Conservation (phyloP, 1,284 basidiomycete species). For the Sanghuangporus baumii region DNA sequence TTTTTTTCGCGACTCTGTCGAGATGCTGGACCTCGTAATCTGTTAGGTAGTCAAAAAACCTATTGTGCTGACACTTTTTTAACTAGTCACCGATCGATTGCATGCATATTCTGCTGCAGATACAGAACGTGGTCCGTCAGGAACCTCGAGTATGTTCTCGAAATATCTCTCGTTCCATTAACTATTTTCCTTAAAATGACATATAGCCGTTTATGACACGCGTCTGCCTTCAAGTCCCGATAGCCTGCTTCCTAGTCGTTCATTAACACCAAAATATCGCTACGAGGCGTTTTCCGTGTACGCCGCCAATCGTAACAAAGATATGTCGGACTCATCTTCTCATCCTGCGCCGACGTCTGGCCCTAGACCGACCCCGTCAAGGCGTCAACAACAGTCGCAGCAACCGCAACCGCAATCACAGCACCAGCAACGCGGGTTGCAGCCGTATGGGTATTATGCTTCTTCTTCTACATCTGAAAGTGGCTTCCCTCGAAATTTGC, state of each 20-base stretch:
- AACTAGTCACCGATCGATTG: neutral
- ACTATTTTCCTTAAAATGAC: constrained; percentile 12
- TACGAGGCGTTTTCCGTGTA: neutral
- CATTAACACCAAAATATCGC: constrained; percentile 4
- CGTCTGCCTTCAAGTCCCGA: neutral
- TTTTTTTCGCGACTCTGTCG: constrained; percentile 13
- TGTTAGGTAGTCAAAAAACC: neutral
- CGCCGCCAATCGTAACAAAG: neutral
- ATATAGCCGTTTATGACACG: constrained; percentile 10
- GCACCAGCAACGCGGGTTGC: neutral
- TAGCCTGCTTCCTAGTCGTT: neutral
- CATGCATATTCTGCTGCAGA: neutral
- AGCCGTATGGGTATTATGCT: constrained; percentile 2
- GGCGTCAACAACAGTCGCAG: neutral
- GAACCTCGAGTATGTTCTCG: constrained; percentile 3
- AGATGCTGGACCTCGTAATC: neutral
- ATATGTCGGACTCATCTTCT: constrained; percentile 9
- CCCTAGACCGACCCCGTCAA: neutral
- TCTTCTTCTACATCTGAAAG: constrained; percentile 7
- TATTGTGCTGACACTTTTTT: neutral
- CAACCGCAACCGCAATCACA: neutral
- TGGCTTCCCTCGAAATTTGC: constrained; percentile 1
- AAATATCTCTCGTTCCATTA: neutral
- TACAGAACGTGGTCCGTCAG: neutral
- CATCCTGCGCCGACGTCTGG: constrained; percentile 1